Evolutionary conservation across 2,329 filamentous ascomycete genomes (phyloP).

Genomic region (Paradendryphiella salina): DNA sequence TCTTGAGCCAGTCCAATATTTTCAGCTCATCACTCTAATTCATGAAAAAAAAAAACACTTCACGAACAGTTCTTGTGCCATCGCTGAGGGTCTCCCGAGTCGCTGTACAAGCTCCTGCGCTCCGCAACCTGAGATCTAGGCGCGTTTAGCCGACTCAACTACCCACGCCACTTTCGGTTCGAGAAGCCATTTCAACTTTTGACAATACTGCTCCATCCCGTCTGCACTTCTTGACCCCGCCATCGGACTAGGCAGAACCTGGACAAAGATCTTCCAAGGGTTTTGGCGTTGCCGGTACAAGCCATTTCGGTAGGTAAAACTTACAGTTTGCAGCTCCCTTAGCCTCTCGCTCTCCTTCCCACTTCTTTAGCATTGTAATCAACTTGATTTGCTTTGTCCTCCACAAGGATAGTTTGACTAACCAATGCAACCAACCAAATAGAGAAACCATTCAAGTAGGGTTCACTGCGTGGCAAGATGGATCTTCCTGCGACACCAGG

Average conservation of each 20-base stretch:
- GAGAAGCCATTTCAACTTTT: too few relatives aligned
- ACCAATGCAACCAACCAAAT: not conserved
- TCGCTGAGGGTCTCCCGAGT: not conserved
- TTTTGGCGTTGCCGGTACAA: too few relatives aligned
- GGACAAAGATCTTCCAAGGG: too few relatives aligned
- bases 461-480: not conserved
- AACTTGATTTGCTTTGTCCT: not conserved
- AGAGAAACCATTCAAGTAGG: not conserved
- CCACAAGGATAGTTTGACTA: not conserved
- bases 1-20: not conserved
- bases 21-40: too few relatives aligned
- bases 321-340: not conserved
- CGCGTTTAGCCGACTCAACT: not conserved
- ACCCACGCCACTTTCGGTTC: too few relatives aligned
- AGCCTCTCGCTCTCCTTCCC: not conserved
- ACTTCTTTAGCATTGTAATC: not conserved
- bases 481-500: constrained; percentile 2
- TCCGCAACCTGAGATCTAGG: not conserved
- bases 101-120: not conserved
- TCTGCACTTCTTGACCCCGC: too few relatives aligned
- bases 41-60: not conserved
- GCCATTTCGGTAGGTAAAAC: too few relatives aligned
- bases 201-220: too few relatives aligned
- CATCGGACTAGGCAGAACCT: too few relatives aligned
- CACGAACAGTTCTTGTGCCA: not conserved